phyloP scores from a whole-genome alignment of 345 rosid species.

The rapeseed (Brassica napus) region DNA sequence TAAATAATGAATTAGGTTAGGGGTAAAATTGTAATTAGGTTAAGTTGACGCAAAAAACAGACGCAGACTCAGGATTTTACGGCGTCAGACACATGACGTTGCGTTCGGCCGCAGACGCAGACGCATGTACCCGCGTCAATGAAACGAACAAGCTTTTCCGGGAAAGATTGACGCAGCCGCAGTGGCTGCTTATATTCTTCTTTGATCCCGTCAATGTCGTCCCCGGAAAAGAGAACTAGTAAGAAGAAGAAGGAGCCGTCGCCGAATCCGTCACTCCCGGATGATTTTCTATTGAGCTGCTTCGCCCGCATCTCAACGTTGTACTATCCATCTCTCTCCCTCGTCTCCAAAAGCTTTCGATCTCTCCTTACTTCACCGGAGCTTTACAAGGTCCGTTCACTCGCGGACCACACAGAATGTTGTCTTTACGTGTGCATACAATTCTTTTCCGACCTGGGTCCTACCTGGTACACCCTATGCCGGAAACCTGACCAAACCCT shows the following conservation, averaged over 20 bases:
- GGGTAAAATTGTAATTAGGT: no score
- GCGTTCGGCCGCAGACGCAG: no score
- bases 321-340: constrained; percentile 4
- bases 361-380: constrained; percentile 1
- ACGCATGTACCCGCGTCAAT: no score
- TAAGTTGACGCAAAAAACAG: no score
- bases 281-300: background rate
- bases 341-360: background rate
- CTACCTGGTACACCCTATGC: background rate
- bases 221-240: background rate
- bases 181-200: no score
- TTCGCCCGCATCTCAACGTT: background rate
- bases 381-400: constrained; percentile 3
- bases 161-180: no score
- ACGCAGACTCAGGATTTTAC: no score
- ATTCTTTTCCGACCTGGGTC: no score
- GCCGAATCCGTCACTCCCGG: background rate
- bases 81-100: no score
- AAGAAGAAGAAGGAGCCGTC: background rate
- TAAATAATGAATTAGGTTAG: no score
- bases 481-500: background rate
- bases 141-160: no score
- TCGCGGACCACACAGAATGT: background rate
- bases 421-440: background rate
- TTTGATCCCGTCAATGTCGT: background rate